Conservation (phyloP, 192 early-diverging fungal species). For the Gonapodya sp. region DNA sequence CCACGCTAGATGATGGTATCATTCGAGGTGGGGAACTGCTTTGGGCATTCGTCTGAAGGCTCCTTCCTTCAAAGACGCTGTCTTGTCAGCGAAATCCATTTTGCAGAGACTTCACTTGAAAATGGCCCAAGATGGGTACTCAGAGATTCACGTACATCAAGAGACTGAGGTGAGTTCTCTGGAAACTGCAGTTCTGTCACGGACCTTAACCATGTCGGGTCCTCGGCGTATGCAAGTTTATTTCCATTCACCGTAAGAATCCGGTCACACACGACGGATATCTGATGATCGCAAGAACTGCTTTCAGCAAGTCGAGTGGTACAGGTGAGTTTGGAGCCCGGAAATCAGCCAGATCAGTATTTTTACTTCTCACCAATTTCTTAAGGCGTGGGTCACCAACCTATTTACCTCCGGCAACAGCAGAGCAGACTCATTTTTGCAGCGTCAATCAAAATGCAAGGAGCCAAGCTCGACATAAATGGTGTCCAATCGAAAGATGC, state of each 20-base stretch:
- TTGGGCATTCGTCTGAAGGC: slow-evolving; percentile 7
- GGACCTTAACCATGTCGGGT: neutral
- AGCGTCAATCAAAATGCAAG: slow-evolving; percentile 11
- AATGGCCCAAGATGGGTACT: slow-evolving; percentile 73
- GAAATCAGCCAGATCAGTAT: neutral
- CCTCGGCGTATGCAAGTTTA: slow-evolving; percentile 40
- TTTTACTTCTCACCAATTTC: no score
- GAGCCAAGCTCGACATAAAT: slow-evolving; percentile 8
- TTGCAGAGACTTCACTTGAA: slow-evolving; percentile 71
- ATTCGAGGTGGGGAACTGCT: slow-evolving; percentile 35
- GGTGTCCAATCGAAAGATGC: neutral
- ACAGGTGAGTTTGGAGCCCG: neutral
- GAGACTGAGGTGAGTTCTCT: slow-evolving; percentile 61
- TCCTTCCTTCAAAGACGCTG: neutral
- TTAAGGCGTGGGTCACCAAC: slow-evolving; percentile 12
- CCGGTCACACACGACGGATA: slow-evolving; percentile 86
- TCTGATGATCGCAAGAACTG: slow-evolving; percentile 78
- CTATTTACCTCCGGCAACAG: slow-evolving; percentile 14
- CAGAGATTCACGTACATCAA: slow-evolving; percentile 92
- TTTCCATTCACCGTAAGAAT: slow-evolving; percentile 87
- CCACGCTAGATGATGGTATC: slow-evolving; percentile 49
- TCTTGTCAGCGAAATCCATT: slow-evolving; percentile 45
- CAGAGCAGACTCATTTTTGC: slow-evolving; percentile 3
- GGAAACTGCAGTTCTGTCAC: neutral
- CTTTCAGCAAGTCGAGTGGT: slow-evolving; percentile 43